Base-by-base conservation (phyloP, 768 basidiomycete species). In the Russula vinacea region DNA sequence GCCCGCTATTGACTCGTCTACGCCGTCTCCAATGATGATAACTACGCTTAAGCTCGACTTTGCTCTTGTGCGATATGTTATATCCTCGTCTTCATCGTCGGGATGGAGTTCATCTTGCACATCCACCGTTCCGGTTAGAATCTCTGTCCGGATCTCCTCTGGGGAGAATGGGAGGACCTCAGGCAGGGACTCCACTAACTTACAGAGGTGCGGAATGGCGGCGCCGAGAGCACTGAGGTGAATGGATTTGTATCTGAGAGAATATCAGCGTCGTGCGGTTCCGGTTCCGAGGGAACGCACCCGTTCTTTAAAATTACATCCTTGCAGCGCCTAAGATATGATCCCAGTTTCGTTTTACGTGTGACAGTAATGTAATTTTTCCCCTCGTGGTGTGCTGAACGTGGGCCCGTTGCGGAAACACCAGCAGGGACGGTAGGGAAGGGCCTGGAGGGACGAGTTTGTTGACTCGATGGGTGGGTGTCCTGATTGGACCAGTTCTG, bases 151-250 rank as follows among this genome's bases (percentile, higher is more conserved):
- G 5, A 91, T 83, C 61, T 91, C 88, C 54, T 84, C 81, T 42
- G 75, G 73, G 0, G 83, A 68, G 70, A 83, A 90, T 0, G 91
- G 90, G 13, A 95, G 79, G 54, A 88, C 84, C 3, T 81, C 78
- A 0, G 91, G 89, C 33, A 94, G 78, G 24, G 90, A 86, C 6
- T 86, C 81, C 14, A 82, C 76, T 16, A 96, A 79, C 53, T 84
- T 84, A 33, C 89, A 75, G 26, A 92, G 83, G 69, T 86, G 87
- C 3, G 93, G 92, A 62, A 95, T 94, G 1, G 94, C 92, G 5
- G 93, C 93, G 29, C 92, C 93, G 85, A 94, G 88, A 7, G 90
- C 93, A 64, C 82, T 84, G 50, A 95, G 74, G 73, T 86, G 83
- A 37, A 95, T 74, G 5, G 83, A 85, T 67, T 88, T 88, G 71